These are phyloP conservation scores for Boletus semigastroideus DNA, from an alignment of 1,284 basidiomycete genomes.

Conservation along the genomic window DNA sequence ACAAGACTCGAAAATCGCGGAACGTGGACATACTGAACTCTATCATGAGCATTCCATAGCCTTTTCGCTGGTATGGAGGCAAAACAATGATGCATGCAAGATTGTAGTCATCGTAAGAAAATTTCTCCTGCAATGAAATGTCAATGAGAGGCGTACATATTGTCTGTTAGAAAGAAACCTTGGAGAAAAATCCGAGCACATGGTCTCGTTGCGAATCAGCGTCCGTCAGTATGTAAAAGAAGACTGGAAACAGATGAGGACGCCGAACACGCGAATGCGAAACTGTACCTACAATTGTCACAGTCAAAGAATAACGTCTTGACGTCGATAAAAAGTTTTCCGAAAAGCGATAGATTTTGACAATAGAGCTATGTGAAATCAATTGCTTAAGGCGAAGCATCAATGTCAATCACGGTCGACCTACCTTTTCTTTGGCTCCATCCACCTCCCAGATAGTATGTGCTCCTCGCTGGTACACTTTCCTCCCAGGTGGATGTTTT, in stretches of 20 bases:
- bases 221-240: slow-evolving; percentile 94
- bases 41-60: slow-evolving; percentile 95
- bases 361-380: slow-evolving; percentile 74
- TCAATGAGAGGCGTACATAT: slow-evolving; percentile 4
- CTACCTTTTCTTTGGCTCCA: slow-evolving; percentile 76
- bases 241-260: slow-evolving; percentile 49
- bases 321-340: slow-evolving; percentile 98
- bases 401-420: slow-evolving; percentile 27
- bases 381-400: background rate
- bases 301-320: slow-evolving; percentile 97
- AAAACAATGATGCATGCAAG: slow-evolving; percentile 96
- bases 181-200: slow-evolving; percentile 94
- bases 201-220: slow-evolving; percentile 69
- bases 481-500: slow-evolving; percentile 82
- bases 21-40: slow-evolving; percentile 79
- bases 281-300: slow-evolving; percentile 64
- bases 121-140: slow-evolving; percentile 69
- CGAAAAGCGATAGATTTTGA: slow-evolving; percentile 93
- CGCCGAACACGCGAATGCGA: background rate
- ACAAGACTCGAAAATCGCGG: background rate
- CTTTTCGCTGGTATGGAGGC: slow-evolving; percentile 88
- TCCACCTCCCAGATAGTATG: slow-evolving; percentile 97
- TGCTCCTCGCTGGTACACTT: slow-evolving; percentile 89
- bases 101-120: slow-evolving; percentile 96
- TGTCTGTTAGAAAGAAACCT: slow-evolving; percentile 46